Evolutionary conservation across 148 eudicot species (phyloP), one percentile per base, ranked within the genome.

Genomic region (Dysphania ambrosioides): DNA sequence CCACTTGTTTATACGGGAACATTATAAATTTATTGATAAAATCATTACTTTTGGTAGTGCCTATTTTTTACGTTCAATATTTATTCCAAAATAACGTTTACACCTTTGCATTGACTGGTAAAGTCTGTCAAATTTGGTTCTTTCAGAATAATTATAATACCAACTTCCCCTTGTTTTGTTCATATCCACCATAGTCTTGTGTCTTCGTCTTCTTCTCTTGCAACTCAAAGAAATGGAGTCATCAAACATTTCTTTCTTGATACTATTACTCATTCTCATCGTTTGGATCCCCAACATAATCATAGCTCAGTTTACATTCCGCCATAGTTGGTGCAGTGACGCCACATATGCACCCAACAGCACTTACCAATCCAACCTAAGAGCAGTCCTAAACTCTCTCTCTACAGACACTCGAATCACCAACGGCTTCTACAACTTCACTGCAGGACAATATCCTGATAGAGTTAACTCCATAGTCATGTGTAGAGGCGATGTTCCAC

Each of bases 361-460:
- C 41, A 51, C 72, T 2, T 79, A 72, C 77, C 62, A 73, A 61
- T 44, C 81, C 30, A 79, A 79, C 77, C 81, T 73, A 3, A 79
- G 58, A 19, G 5, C 44, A 9, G 69, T 68, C 73, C 55, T 79
- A 0, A 44, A 67, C n/a, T 44, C 77, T 4, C 62, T 79, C 1
- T 21, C 57, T 5, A 31, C 74, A 3, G 72, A 79, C 74, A 79
- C 69, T 36, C 56, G 19, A 9, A 74, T 73, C 56, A 61, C 74
- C 3, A 73, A 79, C 61, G 82, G 82, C 4, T 79, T 74, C 64
- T 79, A 79, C 57, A 79, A 74, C 78, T 44, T 79, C 60, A 44
- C 70, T 19, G 77, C 63, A 7, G 79, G 79, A 40, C 40, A 3
- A 19, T 16, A 7, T 3, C 78, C 82, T 2, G 56, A 79, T 62